Base-by-base conservation (phyloP, 441 rosid species). In the Pelargonium fulgidum region DNA sequence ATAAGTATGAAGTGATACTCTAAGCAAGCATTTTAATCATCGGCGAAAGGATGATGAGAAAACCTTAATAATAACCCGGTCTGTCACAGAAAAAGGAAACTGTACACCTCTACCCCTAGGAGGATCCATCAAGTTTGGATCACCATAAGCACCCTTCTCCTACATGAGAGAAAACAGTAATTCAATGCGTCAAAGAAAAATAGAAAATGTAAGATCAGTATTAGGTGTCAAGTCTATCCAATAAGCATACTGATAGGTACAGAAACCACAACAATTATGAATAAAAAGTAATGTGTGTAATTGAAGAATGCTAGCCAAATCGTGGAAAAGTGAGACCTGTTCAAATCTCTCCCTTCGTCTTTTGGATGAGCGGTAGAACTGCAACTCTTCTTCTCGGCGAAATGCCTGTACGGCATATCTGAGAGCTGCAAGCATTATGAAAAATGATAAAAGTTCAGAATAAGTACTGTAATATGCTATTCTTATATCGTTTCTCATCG, bases 51-150 rank as follows among this genome's bases (percentile, higher is more conserved):
- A 14, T 52, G 70, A 22, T 67, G 61, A 26, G 36, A 68, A 73
- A 68, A 93, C 99, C 99, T 91, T 93, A 79, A 93, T 91, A 76
- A 91, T 82, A 73, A 93, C 99, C 61, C 93, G 85, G 72, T 91
- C 99, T 17, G 89, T 86, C 74, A 91, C 96, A 9, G 86, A 78
- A 81, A 91, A 93, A 19, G 97, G 99, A 81, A 93, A 93, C 77
- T 91, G 96, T 47, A 81, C 92, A 72, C 92, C 90, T 82, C 88
- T 84, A 77, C 87, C 82, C 78, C 89, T 88, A 19, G 85, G 74
- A 64, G 78, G 78, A 78, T 84, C 89, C 74, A 81, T 70, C 66
- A 75, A 68, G 74, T 70, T 71, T 36, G 79, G 66, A 77, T 84
- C 88, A 13, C 85, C 86, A 73, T 78, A 84, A 73, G 79, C 20